Percentiles rank a stretch among this genome's conserved stretches.
Evolutionary conservation across 2,329 filamentous ascomycete genomes (phyloP).

Genomic region (Rhexocercosporidium sp.): DNA sequence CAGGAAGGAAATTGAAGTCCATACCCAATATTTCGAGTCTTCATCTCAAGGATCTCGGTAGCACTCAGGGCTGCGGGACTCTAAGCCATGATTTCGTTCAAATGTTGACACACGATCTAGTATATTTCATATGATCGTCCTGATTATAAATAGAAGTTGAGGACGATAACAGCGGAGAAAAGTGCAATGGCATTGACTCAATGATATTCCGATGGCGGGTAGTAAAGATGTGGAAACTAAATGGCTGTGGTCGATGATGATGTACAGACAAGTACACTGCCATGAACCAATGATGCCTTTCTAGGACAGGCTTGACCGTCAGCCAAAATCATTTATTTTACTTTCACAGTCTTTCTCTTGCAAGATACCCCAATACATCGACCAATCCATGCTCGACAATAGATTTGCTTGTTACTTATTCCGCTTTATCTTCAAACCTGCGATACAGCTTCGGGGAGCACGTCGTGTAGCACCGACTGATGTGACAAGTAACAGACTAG

Average conservation of each 20-base stretch:
- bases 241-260: neutral
- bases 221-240: neutral
- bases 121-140: neutral
- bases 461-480: constrained; percentile 3
- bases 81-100: neutral
- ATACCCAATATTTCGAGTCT: neutral
- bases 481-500: neutral
- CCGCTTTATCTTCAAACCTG: neutral
- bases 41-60: neutral
- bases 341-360: constrained; percentile 4
- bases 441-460: neutral
- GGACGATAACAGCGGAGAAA: neutral
- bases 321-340: neutral
- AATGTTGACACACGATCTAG: neutral
- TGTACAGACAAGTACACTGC: neutral
- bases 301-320: constrained; percentile 1
- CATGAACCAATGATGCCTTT: too few relatives aligned
- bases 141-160: neutral
- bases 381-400: constrained; percentile 3
- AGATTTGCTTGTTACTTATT: constrained; percentile 4
- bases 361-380: neutral
- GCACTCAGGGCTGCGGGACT: neutral
- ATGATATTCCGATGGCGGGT: too few relatives aligned
- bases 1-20: too few relatives aligned
- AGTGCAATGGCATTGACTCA: too few relatives aligned